Evolutionary conservation across 768 basidiomycete species (phyloP).

Genomic region (Paxillus rubicundulus): DNA sequence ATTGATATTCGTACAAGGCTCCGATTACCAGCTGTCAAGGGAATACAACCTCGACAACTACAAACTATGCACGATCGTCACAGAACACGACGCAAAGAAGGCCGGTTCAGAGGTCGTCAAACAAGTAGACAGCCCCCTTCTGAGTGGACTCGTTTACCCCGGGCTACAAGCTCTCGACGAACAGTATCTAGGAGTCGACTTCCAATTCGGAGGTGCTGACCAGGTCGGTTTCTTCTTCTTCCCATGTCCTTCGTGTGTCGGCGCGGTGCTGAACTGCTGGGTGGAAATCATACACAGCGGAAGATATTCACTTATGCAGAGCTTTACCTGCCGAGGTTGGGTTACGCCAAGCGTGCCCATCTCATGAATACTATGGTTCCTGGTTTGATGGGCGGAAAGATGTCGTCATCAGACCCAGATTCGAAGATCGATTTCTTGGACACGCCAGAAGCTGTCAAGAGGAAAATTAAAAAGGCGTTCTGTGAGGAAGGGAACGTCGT

Average conservation of each 20-base stretch:
- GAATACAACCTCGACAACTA: constrained; percentile 97
- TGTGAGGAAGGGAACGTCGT: constrained; percentile 89
- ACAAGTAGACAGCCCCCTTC: constrained; percentile 86
- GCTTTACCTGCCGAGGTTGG: constrained; percentile 88
- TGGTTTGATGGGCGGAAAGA: constrained; percentile 91
- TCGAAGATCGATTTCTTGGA: constrained; percentile 99
- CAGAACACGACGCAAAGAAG: constrained; percentile 96
- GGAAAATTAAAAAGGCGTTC: constrained; percentile 89
- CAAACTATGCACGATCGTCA: constrained; percentile 84
- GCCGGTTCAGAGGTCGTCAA: constrained; percentile 99
- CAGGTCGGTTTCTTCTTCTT: constrained; percentile 80
- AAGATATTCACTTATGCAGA: constrained; percentile 99
- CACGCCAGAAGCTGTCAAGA: constrained; percentile 73
- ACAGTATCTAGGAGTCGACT: constrained; percentile 92
- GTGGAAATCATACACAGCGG: constrained; percentile 69
- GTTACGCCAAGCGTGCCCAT: constrained; percentile 92
- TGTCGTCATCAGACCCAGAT: constrained; percentile 97
- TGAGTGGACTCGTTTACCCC: constrained; percentile 93
- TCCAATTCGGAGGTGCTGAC: constrained; percentile 97
- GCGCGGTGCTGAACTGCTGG: too few relatives aligned
- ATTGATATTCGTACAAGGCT: constrained; percentile 83
- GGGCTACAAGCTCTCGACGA: constrained; percentile 97
- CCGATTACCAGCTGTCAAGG: constrained; percentile 85
- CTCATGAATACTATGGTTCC: constrained; percentile 99
- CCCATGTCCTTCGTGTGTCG: too few relatives aligned